Evolutionary conservation across 2,329 filamentous ascomycete genomes (phyloP).

Genomic region (Arthrinium phaeospermum): DNA sequence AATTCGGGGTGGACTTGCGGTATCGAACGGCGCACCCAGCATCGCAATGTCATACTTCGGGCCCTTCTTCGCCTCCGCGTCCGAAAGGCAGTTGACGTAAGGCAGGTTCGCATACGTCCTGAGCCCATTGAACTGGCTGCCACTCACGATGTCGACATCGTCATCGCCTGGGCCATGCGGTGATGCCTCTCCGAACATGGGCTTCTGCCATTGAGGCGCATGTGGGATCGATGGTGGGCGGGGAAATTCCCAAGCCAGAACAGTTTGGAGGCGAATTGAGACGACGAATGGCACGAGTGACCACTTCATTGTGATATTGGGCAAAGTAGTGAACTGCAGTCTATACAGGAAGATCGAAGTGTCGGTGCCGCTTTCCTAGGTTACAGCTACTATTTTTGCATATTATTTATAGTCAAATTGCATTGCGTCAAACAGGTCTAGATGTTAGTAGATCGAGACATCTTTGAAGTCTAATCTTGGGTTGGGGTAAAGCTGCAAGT

Average conservation of each 20-base stretch:
- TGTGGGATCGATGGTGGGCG: constrained; percentile 23
- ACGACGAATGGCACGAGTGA: neutral
- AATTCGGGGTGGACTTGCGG: constrained; percentile 36
- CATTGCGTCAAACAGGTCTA: neutral
- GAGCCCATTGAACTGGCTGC: constrained; percentile 59
- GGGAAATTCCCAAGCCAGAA: constrained; percentile 32
- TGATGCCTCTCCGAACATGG: constrained; percentile 20
- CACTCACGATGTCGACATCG: constrained; percentile 46
- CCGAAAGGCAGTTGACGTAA: constrained; percentile 65
- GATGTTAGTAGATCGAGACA: neutral
- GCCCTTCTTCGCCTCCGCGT: constrained; percentile 49
- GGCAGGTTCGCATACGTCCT: constrained; percentile 68
- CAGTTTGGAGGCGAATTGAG: neutral
- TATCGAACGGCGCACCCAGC: constrained; percentile 57
- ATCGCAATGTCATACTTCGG: constrained; percentile 62
- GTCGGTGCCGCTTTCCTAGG: neutral
- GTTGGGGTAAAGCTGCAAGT: neutral
- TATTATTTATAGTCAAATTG: constrained; percentile 28
- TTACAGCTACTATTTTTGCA: no score
- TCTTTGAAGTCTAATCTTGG: neutral
- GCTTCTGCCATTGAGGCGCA: constrained; percentile 24
- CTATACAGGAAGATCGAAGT: neutral
- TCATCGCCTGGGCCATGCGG: constrained; percentile 26
- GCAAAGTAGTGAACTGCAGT: neutral
- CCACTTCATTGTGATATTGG: neutral